phyloP scores from a whole-genome alignment of 371 early-diverging fungal species.

The Conidiobolus coronatus region DNA sequence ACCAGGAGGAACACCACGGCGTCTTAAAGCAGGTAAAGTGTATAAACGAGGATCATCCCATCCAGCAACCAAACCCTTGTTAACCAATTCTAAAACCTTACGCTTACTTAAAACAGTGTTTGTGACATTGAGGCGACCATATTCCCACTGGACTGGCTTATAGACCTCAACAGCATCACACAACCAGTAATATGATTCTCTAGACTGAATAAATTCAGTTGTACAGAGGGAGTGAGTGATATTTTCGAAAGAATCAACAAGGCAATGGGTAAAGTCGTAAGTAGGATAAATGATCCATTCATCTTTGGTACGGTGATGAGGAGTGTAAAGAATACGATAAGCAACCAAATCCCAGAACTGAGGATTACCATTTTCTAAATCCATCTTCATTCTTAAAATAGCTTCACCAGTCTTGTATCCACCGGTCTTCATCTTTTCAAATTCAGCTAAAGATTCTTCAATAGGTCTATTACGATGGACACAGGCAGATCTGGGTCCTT shows the following conservation, averaged over 20 bases:
- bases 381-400: slow-evolving; percentile 98
- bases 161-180: slow-evolving; percentile 95
- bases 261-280: slow-evolving; percentile 98
- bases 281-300: slow-evolving; percentile 98
- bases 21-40: slow-evolving; percentile 89
- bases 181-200: slow-evolving; percentile 98
- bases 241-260: slow-evolving; percentile 98
- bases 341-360: slow-evolving; percentile 99
- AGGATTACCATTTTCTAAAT: slow-evolving; percentile 85
- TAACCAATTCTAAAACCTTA: slow-evolving; percentile 83
- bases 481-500: slow-evolving; percentile 74
- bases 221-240: slow-evolving; percentile 99
- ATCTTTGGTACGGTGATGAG: slow-evolving; percentile 81
- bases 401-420: slow-evolving; percentile 84
- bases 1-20: slow-evolving; percentile 95
- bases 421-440: slow-evolving; percentile 96
- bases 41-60: slow-evolving; percentile 99
- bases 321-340: slow-evolving; percentile 82
- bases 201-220: slow-evolving; percentile 85
- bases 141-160: slow-evolving; percentile 99
- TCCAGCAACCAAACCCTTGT: slow-evolving; percentile 47
- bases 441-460: slow-evolving; percentile 78
- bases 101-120: slow-evolving; percentile 97
- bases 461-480: slow-evolving; percentile 84
- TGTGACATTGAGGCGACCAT: slow-evolving; percentile 88